Base-by-base conservation (phyloP, 148 eudicot species). In the Vaccinium darrowii region DNA sequence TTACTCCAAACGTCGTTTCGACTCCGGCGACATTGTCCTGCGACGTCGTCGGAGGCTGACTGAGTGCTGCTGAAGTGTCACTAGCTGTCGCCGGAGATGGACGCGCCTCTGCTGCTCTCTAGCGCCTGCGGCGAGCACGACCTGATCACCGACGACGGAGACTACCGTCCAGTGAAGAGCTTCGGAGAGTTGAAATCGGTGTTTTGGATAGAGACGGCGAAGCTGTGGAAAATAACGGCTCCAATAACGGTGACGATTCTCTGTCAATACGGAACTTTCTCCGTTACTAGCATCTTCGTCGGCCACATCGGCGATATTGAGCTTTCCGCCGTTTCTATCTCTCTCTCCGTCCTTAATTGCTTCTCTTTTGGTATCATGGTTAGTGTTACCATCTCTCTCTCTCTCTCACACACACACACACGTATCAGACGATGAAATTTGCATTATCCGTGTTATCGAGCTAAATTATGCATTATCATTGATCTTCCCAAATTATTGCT, bases 311-410 rank as follows among this genome's bases (percentile, higher is more conserved):
- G 96, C 0, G 92, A 92, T 3, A 63, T 93, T 43, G 87, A 92
- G 81, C 91, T 94, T 23, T 94, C 96, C 0, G 90, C 93, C 51
- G 88, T 92, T 75, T 86, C 94, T 1, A 94, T 94, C 33, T 87
- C 97, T 27, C 76, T 87, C 27, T 87, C 90, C 3, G 97, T 92
- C 50, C 84, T 94, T 82, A 79, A 88, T 11, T 88, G 89, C 49
- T 92, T 94, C 88, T 84, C 97, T 56, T 94, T 94, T 81, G 97
- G 97, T 3, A 91, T 94, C 89, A 13, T 94, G 97, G 97, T 93
- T 2, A 80, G 80, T 39, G 43, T 39, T 39, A 39, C 43, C 43
- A 4, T 7, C 43, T 39, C 69, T 49, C 65, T 19, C 58, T 76
- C 82, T 49, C 69, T 60, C 65, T 19, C 65, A 19, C 65, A 9